phyloP scores from a whole-genome alignment of 2,329 filamentous ascomycete genomes.

The Hypomyces rosellus region DNA sequence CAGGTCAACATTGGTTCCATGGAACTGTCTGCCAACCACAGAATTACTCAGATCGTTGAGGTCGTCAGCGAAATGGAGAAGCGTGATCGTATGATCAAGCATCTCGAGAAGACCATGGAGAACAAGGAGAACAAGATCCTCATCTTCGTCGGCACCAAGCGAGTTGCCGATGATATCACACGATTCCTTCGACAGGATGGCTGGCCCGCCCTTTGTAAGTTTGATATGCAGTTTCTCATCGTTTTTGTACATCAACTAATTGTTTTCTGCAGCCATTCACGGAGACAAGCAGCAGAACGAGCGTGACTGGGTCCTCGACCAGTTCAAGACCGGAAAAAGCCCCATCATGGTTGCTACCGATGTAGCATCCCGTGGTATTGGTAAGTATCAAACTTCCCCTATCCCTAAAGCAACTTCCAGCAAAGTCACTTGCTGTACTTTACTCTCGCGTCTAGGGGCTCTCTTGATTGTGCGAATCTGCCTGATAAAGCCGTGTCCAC shows the following conservation, averaged over 20 bases:
- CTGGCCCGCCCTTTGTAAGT: slow-evolving; percentile 92
- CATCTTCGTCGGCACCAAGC: slow-evolving; percentile 90
- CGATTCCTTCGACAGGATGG: slow-evolving; percentile 95
- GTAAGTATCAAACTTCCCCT: slow-evolving; percentile 70
- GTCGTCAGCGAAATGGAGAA: slow-evolving; percentile 96
- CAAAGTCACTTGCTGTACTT: slow-evolving; percentile 62
- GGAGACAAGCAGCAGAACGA: slow-evolving; percentile 99
- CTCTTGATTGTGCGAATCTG: slow-evolving; percentile 84
- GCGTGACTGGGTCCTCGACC: slow-evolving; percentile 98
- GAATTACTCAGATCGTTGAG: slow-evolving; percentile 96
- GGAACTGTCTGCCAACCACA: slow-evolving; percentile 93
- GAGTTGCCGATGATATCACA: slow-evolving; percentile 95
- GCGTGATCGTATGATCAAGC: slow-evolving; percentile 94
- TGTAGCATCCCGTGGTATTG: slow-evolving; percentile 99
- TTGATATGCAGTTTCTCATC: slow-evolving; percentile 25
- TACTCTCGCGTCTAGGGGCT: slow-evolving; percentile 89
- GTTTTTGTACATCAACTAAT: slow-evolving; percentile 28
- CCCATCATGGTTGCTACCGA: slow-evolving; percentile 99
- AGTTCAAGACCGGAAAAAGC: slow-evolving; percentile 99
- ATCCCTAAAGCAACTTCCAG: slow-evolving; percentile 48
- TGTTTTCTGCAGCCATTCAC: slow-evolving; percentile 68
- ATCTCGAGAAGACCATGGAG: slow-evolving; percentile 96
- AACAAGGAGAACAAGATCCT: slow-evolving; percentile 92
- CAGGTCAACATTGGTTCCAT: slow-evolving; percentile 98
- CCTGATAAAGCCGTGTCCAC: slow-evolving; percentile 80